Percentiles rank a stretch among this genome's conserved stretches.
phyloP scores from a whole-genome alignment of 148 eudicot species.

The Mesembryanthemum crystallinum region DNA sequence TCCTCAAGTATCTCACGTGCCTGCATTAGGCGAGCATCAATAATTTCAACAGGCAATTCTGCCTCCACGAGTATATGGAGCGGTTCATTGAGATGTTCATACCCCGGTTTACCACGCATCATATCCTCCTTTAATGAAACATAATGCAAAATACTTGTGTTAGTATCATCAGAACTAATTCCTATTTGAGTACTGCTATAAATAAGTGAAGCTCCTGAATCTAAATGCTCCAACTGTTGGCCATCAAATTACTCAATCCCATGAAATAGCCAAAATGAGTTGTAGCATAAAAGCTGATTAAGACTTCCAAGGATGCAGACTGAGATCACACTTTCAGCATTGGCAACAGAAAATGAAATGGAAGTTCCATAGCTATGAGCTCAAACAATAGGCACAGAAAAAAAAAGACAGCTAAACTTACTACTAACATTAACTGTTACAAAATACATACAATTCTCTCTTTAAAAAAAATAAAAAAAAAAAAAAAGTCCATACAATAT shows the following conservation, averaged over 20 bases:
- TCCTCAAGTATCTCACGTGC: conserved; percentile 97
- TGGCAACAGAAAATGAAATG: background rate
- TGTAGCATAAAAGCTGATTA: no score
- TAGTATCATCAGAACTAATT: conserved; percentile 4
- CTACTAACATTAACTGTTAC: no score
- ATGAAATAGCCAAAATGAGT: no score
- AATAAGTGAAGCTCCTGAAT: background rate
- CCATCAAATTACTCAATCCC: no score
- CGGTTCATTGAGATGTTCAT: conserved; percentile 95
- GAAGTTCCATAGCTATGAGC: no score
- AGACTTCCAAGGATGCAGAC: background rate
- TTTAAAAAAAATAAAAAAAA: no score
- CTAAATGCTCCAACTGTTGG: background rate
- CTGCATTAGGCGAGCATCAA: conserved; percentile 89
- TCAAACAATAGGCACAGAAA: background rate
- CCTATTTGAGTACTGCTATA: background rate
- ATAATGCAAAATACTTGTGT: background rate
- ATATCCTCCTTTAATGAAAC: conserved; percentile 68
- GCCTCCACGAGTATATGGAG: conserved; percentile 96
- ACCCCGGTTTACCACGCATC: conserved; percentile 97
- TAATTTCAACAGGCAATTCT: conserved; percentile 84
- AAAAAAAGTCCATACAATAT: no score
- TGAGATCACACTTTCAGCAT: background rate
- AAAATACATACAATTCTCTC: no score
- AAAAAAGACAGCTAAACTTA: background rate